Evolutionary conservation across 768 basidiomycete species (phyloP), one percentile per base, ranked within the genome.

Genomic region (Cubamyces sp.): DNA sequence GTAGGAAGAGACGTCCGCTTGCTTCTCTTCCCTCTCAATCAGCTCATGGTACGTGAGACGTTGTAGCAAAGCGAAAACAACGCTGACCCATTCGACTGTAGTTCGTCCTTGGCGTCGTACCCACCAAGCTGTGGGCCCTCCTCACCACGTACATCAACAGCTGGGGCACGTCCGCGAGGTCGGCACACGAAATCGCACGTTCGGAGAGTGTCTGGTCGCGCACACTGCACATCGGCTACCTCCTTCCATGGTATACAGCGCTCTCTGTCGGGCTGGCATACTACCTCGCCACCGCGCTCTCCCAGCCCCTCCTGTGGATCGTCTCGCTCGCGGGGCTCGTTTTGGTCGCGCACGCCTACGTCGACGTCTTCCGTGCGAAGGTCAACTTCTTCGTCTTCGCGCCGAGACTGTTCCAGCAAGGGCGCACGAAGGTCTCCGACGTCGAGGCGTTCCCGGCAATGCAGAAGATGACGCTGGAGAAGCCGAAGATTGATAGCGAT

Each of bases 21-120:
- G 21, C 51, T 69, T 39, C 54, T 69, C 15, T 69, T 64, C 47
- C 61, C 66, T 21, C 46, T 68, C 7, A 68, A 69, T 50, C 64
- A 67, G 9, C 19, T 64, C 50, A 56, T 66, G 57, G 61, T 66
- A 56, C 11, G 61, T 55, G 9, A n/a, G 28, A 14, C 19, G 14
- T 30, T 26, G 15, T 42, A 16, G 26, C 45, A 30, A 40, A 3
- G 3, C 43, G 3, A 30, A 8, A 30, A 30, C 8, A 30, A 30
- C 8, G 28, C 45, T 56, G 7, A 21, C 12, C 19, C 7, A 18
- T 25, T 46, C 12, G 15, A 3, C 25, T 23, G 16, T 37, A 65
- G 64, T 61, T 57, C 43, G 61, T 65, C 55, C 56, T 65, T 50
- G 64, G 64, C 4, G 28, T 65, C 26, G 49, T 65, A 5, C 64